Base-by-base conservation (phyloP, 495 filamentous ascomycete species). In the Gamarada debralockiae region DNA sequence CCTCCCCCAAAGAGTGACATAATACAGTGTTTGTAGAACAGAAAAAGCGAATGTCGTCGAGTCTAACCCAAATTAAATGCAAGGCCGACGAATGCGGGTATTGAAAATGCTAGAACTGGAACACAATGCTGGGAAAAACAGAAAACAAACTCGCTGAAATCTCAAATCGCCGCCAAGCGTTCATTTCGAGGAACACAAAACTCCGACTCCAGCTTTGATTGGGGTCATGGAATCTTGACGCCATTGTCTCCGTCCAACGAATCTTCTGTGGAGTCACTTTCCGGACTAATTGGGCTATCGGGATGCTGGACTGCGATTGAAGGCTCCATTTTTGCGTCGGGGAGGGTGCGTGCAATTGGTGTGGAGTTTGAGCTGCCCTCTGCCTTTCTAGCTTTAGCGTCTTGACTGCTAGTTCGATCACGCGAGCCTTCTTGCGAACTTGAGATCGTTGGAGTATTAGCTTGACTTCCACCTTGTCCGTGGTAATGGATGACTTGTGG, bases 401-500 rank as follows among this genome's bases (percentile, higher is more conserved):
- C 56, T 25, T 57, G 53, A 34, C 52, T 62, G 15, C 53, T 59
- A 2, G 49, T 46, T 24, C 56, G 44, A 45, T 57, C 60, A 3
- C 43, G 38, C 1, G 56, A 13, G n/a, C 44, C 53, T 39, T 63
- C 60, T 2, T 24, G 25, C 3, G 61, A 64, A 20, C 31, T 64
- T 17, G 54, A 47, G 20, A 58, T 12, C 1, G 80, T 84, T 14
- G 80, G 80, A 4, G 80, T 84, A 53, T 80, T 82, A 1, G 77
- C 73, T 53, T 82, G 80, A 59, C 78, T 82, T 48, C 80, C 80
- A 29, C 77, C 77, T 55, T 79, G 77, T 3, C 77, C 77, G 53
- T 80, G 77, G 53, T 83, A 83, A 53, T 84, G 80, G 14, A 82
- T 75, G 1, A 84, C 80, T 53, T 82, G 80, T 17, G 80, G 80